phyloP scores from a whole-genome alignment of 257 asterid genomes.

The Solanum pinnatisectum region DNA sequence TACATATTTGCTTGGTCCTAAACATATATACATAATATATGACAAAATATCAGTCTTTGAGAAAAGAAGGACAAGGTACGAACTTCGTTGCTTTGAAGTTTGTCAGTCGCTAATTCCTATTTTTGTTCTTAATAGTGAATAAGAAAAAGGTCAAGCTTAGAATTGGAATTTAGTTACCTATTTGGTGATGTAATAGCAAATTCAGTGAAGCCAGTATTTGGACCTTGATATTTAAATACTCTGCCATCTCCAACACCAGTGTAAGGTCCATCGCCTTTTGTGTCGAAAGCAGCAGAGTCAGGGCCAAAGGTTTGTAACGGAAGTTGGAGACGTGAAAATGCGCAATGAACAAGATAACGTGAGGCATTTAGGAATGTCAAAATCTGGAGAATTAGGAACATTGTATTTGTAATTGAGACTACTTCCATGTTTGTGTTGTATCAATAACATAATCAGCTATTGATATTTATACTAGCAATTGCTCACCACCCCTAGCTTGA shows the following conservation, averaged over 20 bases:
- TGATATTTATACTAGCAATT: not conserved
- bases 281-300: slow-evolving; percentile 28
- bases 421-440: not conserved
- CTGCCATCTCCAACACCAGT: slow-evolving; percentile 47
- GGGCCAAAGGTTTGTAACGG: slow-evolving; percentile 20
- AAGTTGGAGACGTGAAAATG: not conserved
- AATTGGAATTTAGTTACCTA: not conserved
- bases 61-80: not conserved
- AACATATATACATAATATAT: not conserved
- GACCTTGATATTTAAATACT: slow-evolving; percentile 20
- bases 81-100: not conserved
- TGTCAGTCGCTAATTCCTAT: not conserved
- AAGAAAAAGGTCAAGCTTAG: not conserved
- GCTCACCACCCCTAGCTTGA: not conserved
- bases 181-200: slow-evolving; percentile 1
- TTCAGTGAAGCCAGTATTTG: not conserved
- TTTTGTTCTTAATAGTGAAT: too few relatives aligned
- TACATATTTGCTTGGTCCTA: not conserved
- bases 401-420: not conserved
- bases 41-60: not conserved
- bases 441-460: not conserved
- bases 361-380: not conserved
- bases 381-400: not conserved
- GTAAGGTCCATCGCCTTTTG: slow-evolving; percentile 23
- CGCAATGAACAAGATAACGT: not conserved